Percentiles rank a stretch among this genome's conserved stretches.
Conservation (phyloP, 1,139 yeast species). For the Hemisphaericaspora xylofermentans region DNA sequence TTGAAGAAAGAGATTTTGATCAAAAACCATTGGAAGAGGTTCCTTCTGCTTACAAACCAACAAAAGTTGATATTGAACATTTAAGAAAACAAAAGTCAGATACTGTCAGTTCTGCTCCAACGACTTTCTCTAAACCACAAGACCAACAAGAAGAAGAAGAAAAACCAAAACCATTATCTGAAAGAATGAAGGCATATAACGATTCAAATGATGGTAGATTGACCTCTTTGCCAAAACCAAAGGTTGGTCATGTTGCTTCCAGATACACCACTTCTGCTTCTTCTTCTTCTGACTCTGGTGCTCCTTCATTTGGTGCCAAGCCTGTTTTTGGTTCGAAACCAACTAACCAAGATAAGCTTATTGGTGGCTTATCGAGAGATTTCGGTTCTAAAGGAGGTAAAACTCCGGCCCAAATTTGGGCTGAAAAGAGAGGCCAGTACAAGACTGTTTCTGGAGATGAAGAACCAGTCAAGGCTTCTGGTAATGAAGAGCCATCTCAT, state of each 20-base stretch:
- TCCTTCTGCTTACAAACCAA: slow-evolving; percentile 71
- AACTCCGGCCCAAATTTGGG: slow-evolving; percentile 96
- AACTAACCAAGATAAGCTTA: slow-evolving; percentile 42
- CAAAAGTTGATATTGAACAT: slow-evolving; percentile 46
- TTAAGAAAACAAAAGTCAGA: slow-evolving; percentile 49
- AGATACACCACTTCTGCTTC: slow-evolving; percentile 44
- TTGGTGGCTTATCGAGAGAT: slow-evolving; percentile 66
- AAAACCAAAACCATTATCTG: slow-evolving; percentile 41
- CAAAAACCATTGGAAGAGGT: slow-evolving; percentile 59
- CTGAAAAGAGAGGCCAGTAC: slow-evolving; percentile 77
- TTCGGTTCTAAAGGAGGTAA: slow-evolving; percentile 76
- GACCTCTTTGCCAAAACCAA: slow-evolving; percentile 66
- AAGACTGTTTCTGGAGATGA: slow-evolving; percentile 39
- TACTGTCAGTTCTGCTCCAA: slow-evolving; percentile 45
- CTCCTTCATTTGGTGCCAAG: slow-evolving; percentile 56
- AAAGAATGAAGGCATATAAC: slow-evolving; percentile 39
- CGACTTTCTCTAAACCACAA: slow-evolving; percentile 18
- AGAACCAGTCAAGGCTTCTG: slow-evolving; percentile 14
- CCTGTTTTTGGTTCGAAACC: slow-evolving; percentile 39
- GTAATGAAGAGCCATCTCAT: slow-evolving; percentile 7
- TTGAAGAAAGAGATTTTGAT: slow-evolving; percentile 68
- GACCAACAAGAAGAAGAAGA: slow-evolving; percentile 25
- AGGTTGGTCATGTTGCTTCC: slow-evolving; percentile 51
- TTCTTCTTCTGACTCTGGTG: slow-evolving; percentile 13
- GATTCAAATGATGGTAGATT: slow-evolving; percentile 40